Conservation (phyloP, 1,284 basidiomycete genomes). For the Trichosporon inkin region DNA sequence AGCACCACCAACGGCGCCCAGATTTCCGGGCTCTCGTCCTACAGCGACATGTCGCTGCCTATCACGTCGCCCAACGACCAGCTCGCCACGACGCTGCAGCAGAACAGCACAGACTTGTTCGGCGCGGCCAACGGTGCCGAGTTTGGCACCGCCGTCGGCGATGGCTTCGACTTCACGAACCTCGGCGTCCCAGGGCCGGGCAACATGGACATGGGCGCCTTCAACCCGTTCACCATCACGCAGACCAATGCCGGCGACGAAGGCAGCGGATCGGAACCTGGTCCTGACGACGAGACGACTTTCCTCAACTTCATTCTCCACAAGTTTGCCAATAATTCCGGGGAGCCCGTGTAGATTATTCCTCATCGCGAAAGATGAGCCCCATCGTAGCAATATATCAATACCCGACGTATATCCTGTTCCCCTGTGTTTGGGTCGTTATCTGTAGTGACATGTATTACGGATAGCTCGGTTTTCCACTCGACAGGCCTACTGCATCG, state of each 20-base stretch:
- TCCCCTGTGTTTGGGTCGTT: constrained; percentile 1
- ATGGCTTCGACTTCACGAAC: constrained; percentile 43
- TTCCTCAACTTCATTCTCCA: constrained; percentile 48
- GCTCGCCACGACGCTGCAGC: constrained; percentile 2
- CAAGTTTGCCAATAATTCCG: constrained; percentile 45
- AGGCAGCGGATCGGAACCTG: constrained; percentile 24
- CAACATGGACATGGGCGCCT: constrained; percentile 26
- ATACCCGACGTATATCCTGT: constrained; percentile 4
- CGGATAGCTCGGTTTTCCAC: constrained; percentile 3
- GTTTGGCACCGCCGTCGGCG: constrained; percentile 34
- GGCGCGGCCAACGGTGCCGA: constrained; percentile 13
- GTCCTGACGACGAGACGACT: constrained; percentile 38
- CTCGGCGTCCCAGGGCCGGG: constrained; percentile 29
- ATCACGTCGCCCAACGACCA: constrained; percentile 5
- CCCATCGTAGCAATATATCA: constrained; percentile 6
- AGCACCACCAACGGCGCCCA: constrained; percentile 8
- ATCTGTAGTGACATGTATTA: constrained; percentile 9
- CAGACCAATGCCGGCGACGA: constrained; percentile 36
- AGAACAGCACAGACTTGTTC: constrained; percentile 6
- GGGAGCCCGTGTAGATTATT: constrained; percentile 29
- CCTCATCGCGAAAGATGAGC: not conserved
- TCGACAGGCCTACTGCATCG: not conserved
- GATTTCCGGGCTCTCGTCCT: constrained; percentile 1
- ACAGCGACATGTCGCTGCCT: constrained; percentile 6
- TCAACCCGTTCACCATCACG: constrained; percentile 50